A percentile compares a stretch with the other conserved stretches of the same genome.
Conservation (phyloP, 2,329 filamentous ascomycete genomes). For the Sclerotinia subarctica region DNA sequence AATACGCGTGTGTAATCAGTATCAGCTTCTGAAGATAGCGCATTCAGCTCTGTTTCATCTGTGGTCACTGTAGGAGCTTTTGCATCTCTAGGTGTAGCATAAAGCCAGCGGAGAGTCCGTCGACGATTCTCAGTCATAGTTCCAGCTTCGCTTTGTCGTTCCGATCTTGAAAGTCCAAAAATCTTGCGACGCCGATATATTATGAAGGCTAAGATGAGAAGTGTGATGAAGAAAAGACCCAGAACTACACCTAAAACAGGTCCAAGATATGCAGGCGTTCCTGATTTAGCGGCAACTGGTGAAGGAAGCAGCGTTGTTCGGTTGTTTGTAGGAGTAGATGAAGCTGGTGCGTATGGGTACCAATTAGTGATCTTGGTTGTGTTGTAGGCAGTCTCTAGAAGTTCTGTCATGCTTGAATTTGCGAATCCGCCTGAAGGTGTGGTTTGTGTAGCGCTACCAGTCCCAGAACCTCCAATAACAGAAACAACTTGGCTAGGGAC, state of each 20-base stretch:
- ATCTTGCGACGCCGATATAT: constrained; percentile 49
- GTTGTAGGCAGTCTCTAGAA: constrained; percentile 57
- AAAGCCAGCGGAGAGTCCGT: constrained; percentile 34
- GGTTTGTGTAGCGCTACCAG: constrained; percentile 63
- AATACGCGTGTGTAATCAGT: constrained; percentile 25
- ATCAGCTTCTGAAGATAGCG: constrained; percentile 22
- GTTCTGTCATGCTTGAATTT: constrained; percentile 44
- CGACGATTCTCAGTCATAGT: constrained; percentile 30
- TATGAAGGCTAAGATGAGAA: constrained; percentile 49
- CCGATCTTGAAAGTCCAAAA: constrained; percentile 23
- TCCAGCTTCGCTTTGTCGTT: constrained; percentile 30
- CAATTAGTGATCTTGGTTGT: constrained; percentile 54
- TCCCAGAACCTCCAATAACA: constrained; percentile 57
- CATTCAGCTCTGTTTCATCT: constrained; percentile 28
- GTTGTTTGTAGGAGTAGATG: constrained; percentile 26
- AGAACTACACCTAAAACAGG: constrained; percentile 62
- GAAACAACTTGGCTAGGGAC: constrained; percentile 59
- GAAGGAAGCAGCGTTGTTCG: constrained; percentile 22
- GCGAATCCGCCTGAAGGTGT: constrained; percentile 59
- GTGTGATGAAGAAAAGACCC: constrained; percentile 54
- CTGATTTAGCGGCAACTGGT: constrained; percentile 20
- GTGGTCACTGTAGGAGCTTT: constrained; percentile 37
- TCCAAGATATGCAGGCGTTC: constrained; percentile 54
- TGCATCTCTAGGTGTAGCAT: constrained; percentile 25
- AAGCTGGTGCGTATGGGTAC: constrained; percentile 53